Conservation (phyloP, 768 basidiomycete genomes). For the Melanogaster broomeanus region DNA sequence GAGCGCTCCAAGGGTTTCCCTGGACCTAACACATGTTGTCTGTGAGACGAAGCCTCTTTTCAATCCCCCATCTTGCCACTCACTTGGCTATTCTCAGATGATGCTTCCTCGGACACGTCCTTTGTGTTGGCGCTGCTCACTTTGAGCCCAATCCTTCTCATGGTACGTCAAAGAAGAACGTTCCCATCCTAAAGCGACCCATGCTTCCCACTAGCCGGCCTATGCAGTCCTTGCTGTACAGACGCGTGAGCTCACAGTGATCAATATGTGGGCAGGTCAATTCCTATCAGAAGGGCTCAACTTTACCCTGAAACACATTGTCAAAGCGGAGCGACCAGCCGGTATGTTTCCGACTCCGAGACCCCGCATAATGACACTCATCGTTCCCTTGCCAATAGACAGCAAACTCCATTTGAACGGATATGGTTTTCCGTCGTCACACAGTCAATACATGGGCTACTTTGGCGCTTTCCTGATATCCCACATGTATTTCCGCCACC, state of each 20-base stretch:
- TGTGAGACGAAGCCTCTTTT: slow-evolving; percentile 40
- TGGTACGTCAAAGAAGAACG: slow-evolving; percentile 50
- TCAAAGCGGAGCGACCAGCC: slow-evolving; percentile 70
- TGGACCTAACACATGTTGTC: slow-evolving; percentile 69
- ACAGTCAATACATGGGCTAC: slow-evolving; percentile 91
- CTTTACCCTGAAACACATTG: slow-evolving; percentile 60
- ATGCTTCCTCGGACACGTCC: slow-evolving; percentile 59
- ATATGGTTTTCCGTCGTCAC: slow-evolving; percentile 87
- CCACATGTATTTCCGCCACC: slow-evolving; percentile 72
- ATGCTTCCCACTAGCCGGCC: slow-evolving; percentile 53
- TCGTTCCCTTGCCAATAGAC: slow-evolving; percentile 10
- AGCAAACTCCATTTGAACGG: slow-evolving; percentile 44
- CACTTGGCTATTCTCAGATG: slow-evolving; percentile 43
- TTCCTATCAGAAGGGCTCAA: slow-evolving; percentile 71
- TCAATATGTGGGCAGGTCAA: slow-evolving; percentile 85
- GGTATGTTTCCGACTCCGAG: slow-evolving; percentile 40
- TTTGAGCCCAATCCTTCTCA: slow-evolving; percentile 68
- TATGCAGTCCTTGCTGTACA: slow-evolving; percentile 75
- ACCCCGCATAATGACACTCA: background rate
- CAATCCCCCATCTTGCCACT: background rate
- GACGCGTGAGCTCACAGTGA: slow-evolving; percentile 77
- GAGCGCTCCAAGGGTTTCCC: slow-evolving; percentile 39
- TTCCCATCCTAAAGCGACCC: slow-evolving; percentile 1
- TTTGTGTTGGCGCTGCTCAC: slow-evolving; percentile 62
- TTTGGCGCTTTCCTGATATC: slow-evolving; percentile 76